Conservation (phyloP, 495 filamentous ascomycete genomes). For the Penicillium robsamsonii region DNA sequence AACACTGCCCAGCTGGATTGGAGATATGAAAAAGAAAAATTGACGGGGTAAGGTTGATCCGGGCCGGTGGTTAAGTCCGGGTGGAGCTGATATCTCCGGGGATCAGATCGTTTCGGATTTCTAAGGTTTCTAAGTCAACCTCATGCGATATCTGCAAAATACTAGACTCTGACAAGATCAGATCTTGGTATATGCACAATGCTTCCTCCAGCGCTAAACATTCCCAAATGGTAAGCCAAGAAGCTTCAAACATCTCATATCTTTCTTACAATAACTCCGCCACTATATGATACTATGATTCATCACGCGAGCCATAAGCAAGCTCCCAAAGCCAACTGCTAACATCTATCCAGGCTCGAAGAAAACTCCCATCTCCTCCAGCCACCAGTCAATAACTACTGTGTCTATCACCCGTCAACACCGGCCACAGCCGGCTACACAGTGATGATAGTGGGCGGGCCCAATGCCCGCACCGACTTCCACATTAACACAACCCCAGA, state of each 20-base stretch:
- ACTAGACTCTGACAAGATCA: background rate
- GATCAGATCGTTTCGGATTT: conserved; percentile 17
- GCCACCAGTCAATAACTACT: conserved; percentile 96
- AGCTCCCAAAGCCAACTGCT: background rate
- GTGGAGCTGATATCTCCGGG: conserved; percentile 25
- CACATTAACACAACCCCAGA: conserved; percentile 97
- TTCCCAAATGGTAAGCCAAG: conserved; percentile 74
- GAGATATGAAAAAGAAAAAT: conserved; percentile 35
- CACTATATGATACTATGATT: conserved; percentile 22
- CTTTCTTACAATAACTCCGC: background rate
- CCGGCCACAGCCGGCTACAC: conserved; percentile 46
- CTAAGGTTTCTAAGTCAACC: background rate
- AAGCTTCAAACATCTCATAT: background rate
- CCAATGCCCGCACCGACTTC: conserved; percentile 95
- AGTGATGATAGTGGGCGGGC: conserved; percentile 85
- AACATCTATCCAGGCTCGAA: conserved; percentile 65
- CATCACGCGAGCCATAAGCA: conserved; percentile 12
- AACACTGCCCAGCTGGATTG: conserved; percentile 5
- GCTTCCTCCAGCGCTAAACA: conserved; percentile 58
- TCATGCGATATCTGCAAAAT: background rate
- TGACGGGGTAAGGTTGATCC: conserved; percentile 28
- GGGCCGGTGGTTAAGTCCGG: conserved; percentile 27
- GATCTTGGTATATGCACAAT: conserved; percentile 19
- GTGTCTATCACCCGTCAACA: conserved; percentile 71
- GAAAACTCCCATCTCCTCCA: conserved; percentile 90